phyloP scores from a whole-genome alignment of 2,329 filamentous ascomycete genomes.

The Dactylonectria estremocensis region DNA sequence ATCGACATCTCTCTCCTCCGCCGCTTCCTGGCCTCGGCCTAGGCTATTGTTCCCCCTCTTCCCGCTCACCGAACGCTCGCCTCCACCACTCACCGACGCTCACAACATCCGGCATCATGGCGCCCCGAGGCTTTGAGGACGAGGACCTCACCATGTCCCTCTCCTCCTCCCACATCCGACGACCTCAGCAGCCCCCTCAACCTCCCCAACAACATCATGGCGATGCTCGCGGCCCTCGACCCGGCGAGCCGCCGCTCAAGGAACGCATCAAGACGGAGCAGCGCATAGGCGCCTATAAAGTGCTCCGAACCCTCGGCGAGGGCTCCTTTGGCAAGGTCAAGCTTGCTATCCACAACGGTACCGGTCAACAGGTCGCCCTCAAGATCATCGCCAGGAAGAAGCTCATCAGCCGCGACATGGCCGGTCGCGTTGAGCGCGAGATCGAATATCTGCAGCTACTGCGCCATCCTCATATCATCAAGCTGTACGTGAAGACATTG shows the following conservation, averaged over 20 bases:
- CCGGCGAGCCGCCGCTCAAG: slow-evolving; percentile 54
- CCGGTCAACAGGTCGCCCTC: slow-evolving; percentile 93
- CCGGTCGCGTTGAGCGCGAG: slow-evolving; percentile 95
- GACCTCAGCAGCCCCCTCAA: slow-evolving; percentile 55
- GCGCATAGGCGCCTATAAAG: slow-evolving; percentile 91
- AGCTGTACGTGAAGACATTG: slow-evolving; percentile 77
- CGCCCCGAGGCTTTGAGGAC: slow-evolving; percentile 77
- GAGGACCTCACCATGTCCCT: slow-evolving; percentile 87
- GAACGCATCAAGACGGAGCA: slow-evolving; percentile 78
- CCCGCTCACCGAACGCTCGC: slow-evolving; percentile 17
- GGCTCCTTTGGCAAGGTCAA: slow-evolving; percentile 99
- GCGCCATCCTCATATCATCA: slow-evolving; percentile 98
- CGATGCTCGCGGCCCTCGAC: slow-evolving; percentile 47
- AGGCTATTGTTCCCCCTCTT: slow-evolving; percentile 28
- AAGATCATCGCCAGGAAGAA: slow-evolving; percentile 99
- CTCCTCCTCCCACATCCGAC: slow-evolving; percentile 75
- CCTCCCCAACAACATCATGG: slow-evolving; percentile 43
- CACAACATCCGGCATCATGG: slow-evolving; percentile 57
- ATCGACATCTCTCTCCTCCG: slow-evolving; percentile 33
- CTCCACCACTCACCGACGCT: slow-evolving; percentile 50
- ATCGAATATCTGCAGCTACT: slow-evolving; percentile 98
- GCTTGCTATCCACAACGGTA: slow-evolving; percentile 92
- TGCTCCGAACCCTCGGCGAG: slow-evolving; percentile 92
- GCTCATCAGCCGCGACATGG: slow-evolving; percentile 97
- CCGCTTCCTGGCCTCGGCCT: slow-evolving; percentile 38